These are phyloP conservation scores for Zygoascus ofunaensis DNA, from an alignment of 805 yeast species.

Conservation along the genomic window DNA sequence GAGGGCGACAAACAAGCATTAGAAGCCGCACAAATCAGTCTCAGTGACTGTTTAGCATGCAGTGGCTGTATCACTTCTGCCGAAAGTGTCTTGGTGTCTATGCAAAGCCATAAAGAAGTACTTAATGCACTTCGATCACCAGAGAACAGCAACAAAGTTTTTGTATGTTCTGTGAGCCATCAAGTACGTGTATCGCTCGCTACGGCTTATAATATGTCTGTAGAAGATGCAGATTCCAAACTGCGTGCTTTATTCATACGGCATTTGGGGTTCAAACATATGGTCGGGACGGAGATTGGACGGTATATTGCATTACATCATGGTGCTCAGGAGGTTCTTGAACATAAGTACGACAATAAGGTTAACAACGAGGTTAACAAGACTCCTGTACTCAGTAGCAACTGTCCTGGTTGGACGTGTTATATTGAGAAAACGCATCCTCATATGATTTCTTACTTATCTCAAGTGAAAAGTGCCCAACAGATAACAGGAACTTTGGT, in stretches of 20 bases:
- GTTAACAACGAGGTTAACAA: constrained; percentile 5
- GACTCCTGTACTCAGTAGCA: constrained; percentile 54
- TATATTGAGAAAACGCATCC: constrained; percentile 96
- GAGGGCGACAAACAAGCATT: constrained; percentile 36
- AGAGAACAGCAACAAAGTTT: constrained; percentile 31
- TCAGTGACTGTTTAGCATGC: constrained; percentile 92
- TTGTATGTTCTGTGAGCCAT: constrained; percentile 75
- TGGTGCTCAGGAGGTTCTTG: constrained; percentile 36
- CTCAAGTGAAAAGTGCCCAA: constrained; percentile 81
- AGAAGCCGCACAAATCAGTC: constrained; percentile 75
- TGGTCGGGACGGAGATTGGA: constrained; percentile 82
- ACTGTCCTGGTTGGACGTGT: constrained; percentile 95
- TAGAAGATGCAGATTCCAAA: constrained; percentile 52
- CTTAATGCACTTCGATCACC: constrained; percentile 42
- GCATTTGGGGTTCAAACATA: constrained; percentile 56
- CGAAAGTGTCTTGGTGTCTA: constrained; percentile 86
- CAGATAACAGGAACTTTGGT: constrained; percentile 80
- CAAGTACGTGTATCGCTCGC: constrained; percentile 81
- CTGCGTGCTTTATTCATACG: constrained; percentile 49
- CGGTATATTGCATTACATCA: constrained; percentile 52
- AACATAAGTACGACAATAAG: constrained; percentile 3
- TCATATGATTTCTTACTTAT: constrained; percentile 57
- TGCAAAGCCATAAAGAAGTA: constrained; percentile 80
- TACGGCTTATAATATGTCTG: constrained; percentile 45
- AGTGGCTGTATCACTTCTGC: constrained; percentile 96